Conservation (phyloP, 2,329 filamentous ascomycete genomes). For the Trichoderma afroharzianum region DNA sequence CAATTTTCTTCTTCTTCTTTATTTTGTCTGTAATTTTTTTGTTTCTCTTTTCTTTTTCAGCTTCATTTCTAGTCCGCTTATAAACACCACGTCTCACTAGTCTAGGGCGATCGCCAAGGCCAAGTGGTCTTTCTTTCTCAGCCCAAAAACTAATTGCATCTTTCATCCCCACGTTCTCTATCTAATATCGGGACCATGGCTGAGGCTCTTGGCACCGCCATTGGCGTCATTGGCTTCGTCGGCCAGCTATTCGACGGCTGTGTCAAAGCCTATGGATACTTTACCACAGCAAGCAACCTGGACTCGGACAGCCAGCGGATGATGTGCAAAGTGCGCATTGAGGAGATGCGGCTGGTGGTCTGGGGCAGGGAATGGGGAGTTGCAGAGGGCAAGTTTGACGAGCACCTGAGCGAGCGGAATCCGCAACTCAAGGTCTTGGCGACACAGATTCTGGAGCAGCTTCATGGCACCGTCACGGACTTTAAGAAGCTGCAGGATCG, state of each 20-base stretch:
- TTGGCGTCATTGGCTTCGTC: constrained; percentile 43
- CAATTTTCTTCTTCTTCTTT: background rate
- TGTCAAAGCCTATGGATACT: constrained; percentile 44
- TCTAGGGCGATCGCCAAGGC: background rate
- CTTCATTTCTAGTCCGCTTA: background rate
- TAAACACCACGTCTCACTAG: background rate
- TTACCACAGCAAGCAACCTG: constrained; percentile 40
- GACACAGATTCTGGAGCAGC: constrained; percentile 40
- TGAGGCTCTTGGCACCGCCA: constrained; percentile 40
- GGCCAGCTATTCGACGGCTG: constrained; percentile 47
- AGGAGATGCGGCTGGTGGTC: constrained; percentile 46
- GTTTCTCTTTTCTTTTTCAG: background rate
- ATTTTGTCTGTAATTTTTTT: background rate
- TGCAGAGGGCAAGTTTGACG: constrained; percentile 42
- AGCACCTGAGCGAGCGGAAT: constrained; percentile 37
- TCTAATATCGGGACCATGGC: constrained; percentile 23
- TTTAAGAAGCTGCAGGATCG: constrained; percentile 39
- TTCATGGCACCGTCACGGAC: constrained; percentile 44
- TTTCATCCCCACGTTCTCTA: background rate
- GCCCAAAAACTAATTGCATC: background rate
- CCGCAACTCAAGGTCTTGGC: constrained; percentile 39
- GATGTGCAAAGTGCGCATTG: constrained; percentile 47
- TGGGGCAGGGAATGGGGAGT: constrained; percentile 49
- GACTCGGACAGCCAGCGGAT: constrained; percentile 42
- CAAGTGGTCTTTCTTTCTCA: background rate